phyloP scores from a whole-genome alignment of 1,139 yeast species.

The Lodderomyces elongisporus region DNA sequence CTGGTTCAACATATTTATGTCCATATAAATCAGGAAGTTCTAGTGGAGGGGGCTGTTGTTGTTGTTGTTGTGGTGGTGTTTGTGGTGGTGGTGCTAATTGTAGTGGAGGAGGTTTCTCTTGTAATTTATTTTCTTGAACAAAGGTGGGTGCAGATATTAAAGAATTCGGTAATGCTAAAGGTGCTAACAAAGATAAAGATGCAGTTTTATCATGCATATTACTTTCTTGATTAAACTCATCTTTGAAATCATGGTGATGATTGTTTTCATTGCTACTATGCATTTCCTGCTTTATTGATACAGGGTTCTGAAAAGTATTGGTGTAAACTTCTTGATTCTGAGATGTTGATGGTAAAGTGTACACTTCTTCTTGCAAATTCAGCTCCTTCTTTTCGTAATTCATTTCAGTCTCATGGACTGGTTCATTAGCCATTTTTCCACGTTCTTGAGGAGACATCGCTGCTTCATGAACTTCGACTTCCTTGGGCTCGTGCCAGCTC shows the following conservation, averaged over 20 bases:
- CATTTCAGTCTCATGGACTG: no score
- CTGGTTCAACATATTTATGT: constrained; percentile 20
- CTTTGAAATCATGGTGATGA: no score
- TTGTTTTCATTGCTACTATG: no score
- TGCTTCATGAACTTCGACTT: constrained; percentile 1
- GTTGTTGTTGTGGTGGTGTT: constrained; percentile 1
- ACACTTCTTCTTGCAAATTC: no score
- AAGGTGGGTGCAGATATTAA: no score
- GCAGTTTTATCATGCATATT: background rate
- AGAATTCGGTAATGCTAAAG: no score
- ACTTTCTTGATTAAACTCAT: background rate
- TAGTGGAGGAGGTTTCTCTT: background rate
- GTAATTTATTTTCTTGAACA: background rate
- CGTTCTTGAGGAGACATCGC: constrained; percentile 6
- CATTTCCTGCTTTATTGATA: background rate
- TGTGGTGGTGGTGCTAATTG: constrained; percentile 3
- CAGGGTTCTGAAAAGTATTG: background rate
- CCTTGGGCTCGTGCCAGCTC: background rate
- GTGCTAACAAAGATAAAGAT: background rate
- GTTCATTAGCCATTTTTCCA: no score
- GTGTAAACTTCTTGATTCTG: background rate
- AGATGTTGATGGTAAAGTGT: no score
- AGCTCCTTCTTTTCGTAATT: no score
- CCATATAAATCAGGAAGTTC: constrained; percentile 10
- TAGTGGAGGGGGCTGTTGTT: constrained; percentile 6